Conservation (phyloP, 75 land plant species). For the Isoetes taiwanensis region DNA sequence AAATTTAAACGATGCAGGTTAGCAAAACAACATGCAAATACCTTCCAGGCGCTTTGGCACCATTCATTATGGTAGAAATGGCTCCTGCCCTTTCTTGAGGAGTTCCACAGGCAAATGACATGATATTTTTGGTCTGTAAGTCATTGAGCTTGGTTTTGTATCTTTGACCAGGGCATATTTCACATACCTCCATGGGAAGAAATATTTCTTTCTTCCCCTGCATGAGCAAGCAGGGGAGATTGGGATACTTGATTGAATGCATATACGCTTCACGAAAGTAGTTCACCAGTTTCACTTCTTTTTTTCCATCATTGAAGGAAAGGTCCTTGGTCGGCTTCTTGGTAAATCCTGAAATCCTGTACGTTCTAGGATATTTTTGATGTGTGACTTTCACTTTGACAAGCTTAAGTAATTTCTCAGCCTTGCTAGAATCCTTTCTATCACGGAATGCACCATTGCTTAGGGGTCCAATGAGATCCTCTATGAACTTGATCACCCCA, state of each 20-base stretch:
- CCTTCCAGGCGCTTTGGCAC: conserved; percentile 54
- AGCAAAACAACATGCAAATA: no score
- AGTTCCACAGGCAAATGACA: conserved; percentile 58
- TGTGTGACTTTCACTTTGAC: conserved; percentile 56
- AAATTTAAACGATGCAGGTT: no score
- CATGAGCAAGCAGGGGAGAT: conserved; percentile 73
- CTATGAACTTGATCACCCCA: conserved; percentile 42
- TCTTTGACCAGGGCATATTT: conserved; percentile 67
- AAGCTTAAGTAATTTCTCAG: conserved; percentile 52
- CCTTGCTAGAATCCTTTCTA: conserved; percentile 28
- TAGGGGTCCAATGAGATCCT: conserved; percentile 38
- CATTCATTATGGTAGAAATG: conserved; percentile 43
- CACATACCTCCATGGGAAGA: conserved; percentile 89
- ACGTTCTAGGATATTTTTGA: conserved; percentile 60
- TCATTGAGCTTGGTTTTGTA: conserved; percentile 57
- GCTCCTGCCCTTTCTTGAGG: conserved; percentile 46
- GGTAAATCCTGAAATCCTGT: conserved; percentile 48
- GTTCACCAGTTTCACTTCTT: conserved; percentile 30
- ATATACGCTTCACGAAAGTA: conserved; percentile 69
- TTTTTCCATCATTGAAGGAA: conserved; percentile 49
- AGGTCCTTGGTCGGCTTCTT: conserved; percentile 46
- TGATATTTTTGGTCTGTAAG: conserved; percentile 44
- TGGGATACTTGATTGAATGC: conserved; percentile 47
- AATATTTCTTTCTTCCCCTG: conserved; percentile 71
- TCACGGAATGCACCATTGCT: conserved; percentile 31